Conservation (phyloP, 352 stramenopile genomes). For the Pythium volutum region DNA sequence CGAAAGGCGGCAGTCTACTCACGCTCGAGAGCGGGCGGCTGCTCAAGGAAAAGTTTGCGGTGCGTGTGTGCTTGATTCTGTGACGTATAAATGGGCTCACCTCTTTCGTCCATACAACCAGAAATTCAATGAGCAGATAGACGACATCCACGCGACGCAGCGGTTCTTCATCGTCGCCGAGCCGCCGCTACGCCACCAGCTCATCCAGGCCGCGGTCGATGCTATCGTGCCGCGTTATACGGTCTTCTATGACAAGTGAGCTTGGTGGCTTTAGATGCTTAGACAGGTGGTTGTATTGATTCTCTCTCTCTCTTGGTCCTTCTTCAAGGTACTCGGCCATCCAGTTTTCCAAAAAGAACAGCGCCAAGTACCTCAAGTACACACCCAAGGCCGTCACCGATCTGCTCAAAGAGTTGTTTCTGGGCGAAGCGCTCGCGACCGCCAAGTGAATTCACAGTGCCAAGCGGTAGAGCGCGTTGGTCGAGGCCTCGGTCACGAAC, state of each 20-base stretch:
- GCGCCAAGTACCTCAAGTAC: slow-evolving; percentile 88
- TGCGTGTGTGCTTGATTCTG: too few species aligned
- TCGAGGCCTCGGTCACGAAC: slow-evolving; percentile 76
- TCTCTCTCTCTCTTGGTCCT: neutral
- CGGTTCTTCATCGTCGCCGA: slow-evolving; percentile 86
- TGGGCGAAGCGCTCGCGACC: slow-evolving; percentile 35
- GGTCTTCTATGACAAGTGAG: slow-evolving; percentile 89
- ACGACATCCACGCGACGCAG: slow-evolving; percentile 66
- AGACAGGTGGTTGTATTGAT: neutral
- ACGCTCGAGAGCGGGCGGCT: slow-evolving; percentile 89
- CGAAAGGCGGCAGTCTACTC: slow-evolving; percentile 75
- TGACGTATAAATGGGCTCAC: too few species aligned
- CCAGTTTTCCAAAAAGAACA: slow-evolving; percentile 92
- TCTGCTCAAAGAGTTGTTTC: slow-evolving; percentile 83
- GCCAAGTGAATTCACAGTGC: slow-evolving; percentile 27
- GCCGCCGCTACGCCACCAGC: slow-evolving; percentile 70
- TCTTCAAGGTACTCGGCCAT: slow-evolving; percentile 81
- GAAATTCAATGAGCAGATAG: slow-evolving; percentile 73
- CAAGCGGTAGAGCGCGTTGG: slow-evolving; percentile 62
- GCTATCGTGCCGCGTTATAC: slow-evolving; percentile 89
- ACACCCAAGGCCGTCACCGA: slow-evolving; percentile 76
- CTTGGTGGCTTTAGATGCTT: neutral
- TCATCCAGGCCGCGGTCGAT: slow-evolving; percentile 82
- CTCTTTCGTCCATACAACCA: slow-evolving; percentile 16
- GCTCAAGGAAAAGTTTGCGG: slow-evolving; percentile 91